Percentiles rank a stretch among this genome's conserved stretches.
These are phyloP conservation scores for Geotrichum bryndzae DNA, from an alignment of 1,139 yeast species.

Conservation along the genomic window DNA sequence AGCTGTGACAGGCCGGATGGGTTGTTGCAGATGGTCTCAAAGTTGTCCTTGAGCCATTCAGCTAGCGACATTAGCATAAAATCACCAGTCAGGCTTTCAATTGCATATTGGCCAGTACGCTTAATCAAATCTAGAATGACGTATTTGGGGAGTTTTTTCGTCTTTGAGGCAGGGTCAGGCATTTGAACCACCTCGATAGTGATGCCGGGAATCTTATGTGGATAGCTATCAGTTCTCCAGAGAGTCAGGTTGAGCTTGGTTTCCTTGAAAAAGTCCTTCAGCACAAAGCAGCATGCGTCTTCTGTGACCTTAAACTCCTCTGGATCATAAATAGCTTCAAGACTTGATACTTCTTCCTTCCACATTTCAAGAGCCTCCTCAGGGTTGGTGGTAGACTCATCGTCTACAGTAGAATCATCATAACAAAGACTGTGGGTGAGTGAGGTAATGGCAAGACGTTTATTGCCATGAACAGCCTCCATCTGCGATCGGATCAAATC, in stretches of 20 bases:
- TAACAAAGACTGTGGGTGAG: conserved; percentile 34
- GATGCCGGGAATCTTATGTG: conserved; percentile 33
- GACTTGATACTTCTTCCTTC: conserved; percentile 72
- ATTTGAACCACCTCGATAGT: conserved; percentile 22
- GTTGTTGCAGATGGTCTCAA: conserved; percentile 50
- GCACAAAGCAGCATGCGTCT: conserved; percentile 16
- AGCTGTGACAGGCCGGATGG: conserved; percentile 64
- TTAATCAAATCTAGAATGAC: conserved; percentile 60
- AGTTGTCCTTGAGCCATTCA: conserved; percentile 70
- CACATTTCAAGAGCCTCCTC: conserved; percentile 42
- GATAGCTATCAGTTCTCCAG: conserved; percentile 26
- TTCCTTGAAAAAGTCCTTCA: conserved; percentile 13
- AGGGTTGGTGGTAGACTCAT: conserved; percentile 3
- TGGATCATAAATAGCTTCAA: conserved; percentile 49
- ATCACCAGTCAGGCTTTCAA: conserved; percentile 53
- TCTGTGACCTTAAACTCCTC: conserved; percentile 12
- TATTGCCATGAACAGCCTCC: conserved; percentile 41
- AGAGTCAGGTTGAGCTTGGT: conserved; percentile 19
- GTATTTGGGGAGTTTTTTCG: conserved; percentile 53
- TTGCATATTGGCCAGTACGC: conserved; percentile 37
- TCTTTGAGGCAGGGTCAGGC: conserved; percentile 34
- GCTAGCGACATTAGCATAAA: conserved; percentile 58
- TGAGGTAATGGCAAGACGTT: conserved; percentile 47
- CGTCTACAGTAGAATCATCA: conserved; percentile 16
- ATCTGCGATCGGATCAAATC: conserved; percentile 54